Evolutionary conservation across 2,329 filamentous ascomycete species (phyloP).

Genomic region (Pyrenophora tritici-repentis): DNA sequence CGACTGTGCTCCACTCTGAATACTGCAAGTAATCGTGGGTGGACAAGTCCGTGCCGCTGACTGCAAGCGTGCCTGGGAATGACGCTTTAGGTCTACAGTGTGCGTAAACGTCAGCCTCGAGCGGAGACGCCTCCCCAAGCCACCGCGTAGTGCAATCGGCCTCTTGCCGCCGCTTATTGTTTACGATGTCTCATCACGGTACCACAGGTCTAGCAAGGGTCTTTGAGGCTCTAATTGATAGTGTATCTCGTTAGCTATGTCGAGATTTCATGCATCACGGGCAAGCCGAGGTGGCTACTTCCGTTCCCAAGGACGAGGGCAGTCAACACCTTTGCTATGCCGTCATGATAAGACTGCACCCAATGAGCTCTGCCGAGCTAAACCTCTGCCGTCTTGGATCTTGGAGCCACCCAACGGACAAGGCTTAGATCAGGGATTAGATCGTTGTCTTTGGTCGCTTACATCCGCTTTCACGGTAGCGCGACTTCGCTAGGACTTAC

Average conservation of each 20-base stretch:
- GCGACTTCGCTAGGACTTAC: constrained; percentile 3
- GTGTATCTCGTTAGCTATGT: constrained; percentile 9
- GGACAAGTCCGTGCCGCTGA: too few relatives aligned
- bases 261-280: constrained; percentile 7
- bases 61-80: constrained; percentile 10
- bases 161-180: constrained; percentile 1
- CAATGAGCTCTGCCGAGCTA: constrained; percentile 7
- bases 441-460: constrained; percentile 20
- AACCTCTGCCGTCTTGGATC: constrained; percentile 15
- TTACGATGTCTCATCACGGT: background rate
- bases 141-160: constrained; percentile 5
- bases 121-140: constrained; percentile 2
- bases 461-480: constrained; percentile 22
- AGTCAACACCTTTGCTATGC: constrained; percentile 4
- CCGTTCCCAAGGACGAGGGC: background rate
- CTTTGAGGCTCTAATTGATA: background rate
- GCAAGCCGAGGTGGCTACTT: constrained; percentile 6
- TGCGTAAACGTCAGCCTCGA: constrained; percentile 11
- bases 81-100: background rate
- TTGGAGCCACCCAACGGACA: constrained; percentile 9
- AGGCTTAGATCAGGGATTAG: constrained; percentile 8
- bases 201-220: background rate
- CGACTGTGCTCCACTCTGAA: too few relatives aligned
- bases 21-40: too few relatives aligned
- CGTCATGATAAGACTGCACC: constrained; percentile 5